These are phyloP conservation scores for Rhodotorula sp. DNA, from an alignment of 1,284 basidiomycete genomes.

Conservation along the genomic window DNA sequence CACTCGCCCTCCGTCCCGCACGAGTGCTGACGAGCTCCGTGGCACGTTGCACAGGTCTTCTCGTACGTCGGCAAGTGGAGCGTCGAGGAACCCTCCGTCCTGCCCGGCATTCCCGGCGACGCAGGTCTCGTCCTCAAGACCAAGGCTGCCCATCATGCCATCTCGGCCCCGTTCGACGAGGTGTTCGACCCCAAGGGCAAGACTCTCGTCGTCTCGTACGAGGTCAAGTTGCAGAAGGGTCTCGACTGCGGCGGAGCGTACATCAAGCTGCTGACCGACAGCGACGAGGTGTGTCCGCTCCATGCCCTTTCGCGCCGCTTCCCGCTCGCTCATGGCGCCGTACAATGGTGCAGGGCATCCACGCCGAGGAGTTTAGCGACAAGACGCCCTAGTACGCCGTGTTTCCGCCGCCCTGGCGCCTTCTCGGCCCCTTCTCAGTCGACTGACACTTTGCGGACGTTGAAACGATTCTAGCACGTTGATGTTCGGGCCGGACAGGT, in stretches of 20 bases:
- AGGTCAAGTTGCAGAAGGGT: constrained; percentile 99
- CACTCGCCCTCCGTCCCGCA: neutral
- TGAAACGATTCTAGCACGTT: constrained; percentile 17
- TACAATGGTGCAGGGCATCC: constrained; percentile 65
- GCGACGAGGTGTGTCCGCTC: constrained; percentile 43
- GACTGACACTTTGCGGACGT: neutral
- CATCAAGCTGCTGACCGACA: constrained; percentile 79
- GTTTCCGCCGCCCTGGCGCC: too few relatives aligned
- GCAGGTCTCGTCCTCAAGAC: constrained; percentile 57
- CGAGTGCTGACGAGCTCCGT: neutral
- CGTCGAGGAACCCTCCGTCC: constrained; percentile 83
- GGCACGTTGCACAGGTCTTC: constrained; percentile 55
- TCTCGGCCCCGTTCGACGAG: constrained; percentile 82
- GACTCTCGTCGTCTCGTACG: constrained; percentile 95
- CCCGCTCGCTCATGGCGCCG: neutral
- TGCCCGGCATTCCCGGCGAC: constrained; percentile 53
- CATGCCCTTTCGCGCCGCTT: neutral
- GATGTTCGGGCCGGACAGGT: constrained; percentile 41
- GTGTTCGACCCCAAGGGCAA: constrained; percentile 79
- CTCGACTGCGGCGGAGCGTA: constrained; percentile 99
- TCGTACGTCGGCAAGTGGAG: constrained; percentile 97
- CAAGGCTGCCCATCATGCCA: constrained; percentile 93
- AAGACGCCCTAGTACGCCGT: constrained; percentile 97
- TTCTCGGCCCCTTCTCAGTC: neutral
- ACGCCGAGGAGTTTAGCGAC: constrained; percentile 91